A percentile compares a stretch with the other conserved stretches of the same genome.
These are phyloP conservation scores for Hypoxylon sp. DNA, from an alignment of 2,329 filamentous ascomycete genomes.

Conservation along the genomic window DNA sequence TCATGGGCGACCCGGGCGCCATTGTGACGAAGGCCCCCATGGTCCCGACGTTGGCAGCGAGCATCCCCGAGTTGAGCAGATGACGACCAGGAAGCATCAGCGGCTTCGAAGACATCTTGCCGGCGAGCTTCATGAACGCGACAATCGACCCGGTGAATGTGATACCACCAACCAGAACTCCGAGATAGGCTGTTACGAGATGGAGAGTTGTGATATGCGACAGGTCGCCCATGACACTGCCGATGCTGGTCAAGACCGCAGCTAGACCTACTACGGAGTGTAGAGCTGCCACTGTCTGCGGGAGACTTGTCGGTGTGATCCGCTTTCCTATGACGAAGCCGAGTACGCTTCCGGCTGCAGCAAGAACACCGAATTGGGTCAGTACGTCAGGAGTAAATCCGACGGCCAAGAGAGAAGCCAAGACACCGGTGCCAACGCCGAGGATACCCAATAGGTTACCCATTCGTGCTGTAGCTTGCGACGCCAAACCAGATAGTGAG, in stretches of 20 bases:
- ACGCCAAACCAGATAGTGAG: constrained; percentile 82
- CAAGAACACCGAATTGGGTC: constrained; percentile 80
- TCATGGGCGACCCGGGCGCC: constrained; percentile 78
- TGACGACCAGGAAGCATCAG: constrained; percentile 77
- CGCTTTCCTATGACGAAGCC: constrained; percentile 82
- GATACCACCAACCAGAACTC: constrained; percentile 85
- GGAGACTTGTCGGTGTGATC: constrained; percentile 87
- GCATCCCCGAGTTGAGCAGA: constrained; percentile 74
- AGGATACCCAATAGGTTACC: constrained; percentile 89
- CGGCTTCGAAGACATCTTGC: constrained; percentile 81
- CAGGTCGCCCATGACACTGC: constrained; percentile 80
- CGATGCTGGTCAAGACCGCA: constrained; percentile 87
- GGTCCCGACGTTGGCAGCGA: constrained; percentile 79
- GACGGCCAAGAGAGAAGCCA: constrained; percentile 82
- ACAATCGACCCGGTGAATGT: constrained; percentile 93
- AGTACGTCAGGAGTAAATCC: constrained; percentile 82
- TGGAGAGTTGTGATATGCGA: constrained; percentile 78
- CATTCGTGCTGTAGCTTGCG: constrained; percentile 81
- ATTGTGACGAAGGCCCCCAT: constrained; percentile 85
- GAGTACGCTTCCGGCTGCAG: constrained; percentile 70
- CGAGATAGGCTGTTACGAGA: constrained; percentile 84
- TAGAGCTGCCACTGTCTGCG: constrained; percentile 87
- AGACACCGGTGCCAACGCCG: constrained; percentile 81
- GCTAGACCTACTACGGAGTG: constrained; percentile 91
- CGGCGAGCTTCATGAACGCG: constrained; percentile 86